A percentile compares a stretch with the other conserved stretches of the same genome.
phyloP scores from a whole-genome alignment of 352 stramenopile species.

The Pythium periplocum region DNA sequence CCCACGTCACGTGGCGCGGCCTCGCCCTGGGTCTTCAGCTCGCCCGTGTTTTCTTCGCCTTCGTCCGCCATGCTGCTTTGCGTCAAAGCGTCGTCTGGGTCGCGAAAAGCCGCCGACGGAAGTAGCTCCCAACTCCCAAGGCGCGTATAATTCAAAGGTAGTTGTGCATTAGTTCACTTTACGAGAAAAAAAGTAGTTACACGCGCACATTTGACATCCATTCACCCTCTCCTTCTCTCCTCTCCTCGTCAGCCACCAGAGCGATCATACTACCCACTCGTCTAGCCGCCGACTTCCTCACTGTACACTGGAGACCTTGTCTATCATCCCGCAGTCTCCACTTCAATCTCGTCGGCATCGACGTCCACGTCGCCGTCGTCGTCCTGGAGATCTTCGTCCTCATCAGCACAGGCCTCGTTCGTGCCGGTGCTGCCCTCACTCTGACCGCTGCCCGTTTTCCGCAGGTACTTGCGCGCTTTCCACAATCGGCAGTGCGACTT shows the following conservation, averaged over 20 bases:
- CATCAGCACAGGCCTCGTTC: neutral
- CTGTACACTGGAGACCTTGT: too few species aligned
- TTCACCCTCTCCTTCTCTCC: neutral
- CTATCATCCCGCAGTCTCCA: neutral
- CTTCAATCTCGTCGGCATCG: neutral
- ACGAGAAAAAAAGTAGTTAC: too few species aligned
- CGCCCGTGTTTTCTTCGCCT: slow-evolving; percentile 17
- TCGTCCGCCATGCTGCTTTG: slow-evolving; percentile 23
- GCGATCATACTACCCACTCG: neutral
- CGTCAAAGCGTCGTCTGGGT: too few species aligned
- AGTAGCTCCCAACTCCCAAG: too few species aligned
- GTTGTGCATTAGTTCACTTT: too few species aligned
- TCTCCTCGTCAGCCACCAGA: neutral
- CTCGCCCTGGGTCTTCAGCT: slow-evolving; percentile 17
- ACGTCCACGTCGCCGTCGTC: slow-evolving; percentile 3
- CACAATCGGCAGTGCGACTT: slow-evolving; percentile 86
- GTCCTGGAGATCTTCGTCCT: neutral
- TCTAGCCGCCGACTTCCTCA: too few species aligned
- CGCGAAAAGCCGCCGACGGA: too few species aligned
- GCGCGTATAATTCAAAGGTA: too few species aligned
- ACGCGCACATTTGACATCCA: too few species aligned
- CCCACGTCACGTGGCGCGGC: slow-evolving; percentile 22
- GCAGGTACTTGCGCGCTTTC: slow-evolving; percentile 77
- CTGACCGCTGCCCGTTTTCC: slow-evolving; percentile 29
- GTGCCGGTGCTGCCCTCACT: slow-evolving; percentile 1